A percentile compares a stretch with the other conserved stretches of the same genome.
Evolutionary conservation across 805 yeast species (phyloP).

Genomic region (Saccharomycopsis javanensis): DNA sequence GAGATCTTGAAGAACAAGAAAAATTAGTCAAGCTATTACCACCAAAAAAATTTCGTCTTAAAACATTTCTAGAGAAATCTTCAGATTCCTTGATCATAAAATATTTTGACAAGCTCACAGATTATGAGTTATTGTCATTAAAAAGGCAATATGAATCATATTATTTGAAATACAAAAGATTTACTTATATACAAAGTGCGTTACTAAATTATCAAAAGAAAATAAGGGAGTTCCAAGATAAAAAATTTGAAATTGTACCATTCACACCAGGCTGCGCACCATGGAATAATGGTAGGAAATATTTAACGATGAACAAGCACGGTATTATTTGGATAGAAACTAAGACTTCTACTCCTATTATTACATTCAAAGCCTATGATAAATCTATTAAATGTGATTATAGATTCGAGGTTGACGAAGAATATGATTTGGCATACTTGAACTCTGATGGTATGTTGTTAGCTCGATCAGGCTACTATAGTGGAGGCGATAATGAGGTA

Average conservation of each 20-base stretch:
- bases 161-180: conserved; percentile 3
- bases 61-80: conserved; percentile 13
- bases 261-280: conserved; percentile 16
- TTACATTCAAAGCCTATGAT: conserved; percentile 15
- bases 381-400: conserved; percentile 3
- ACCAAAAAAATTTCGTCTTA: conserved; percentile 14
- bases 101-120: neutral
- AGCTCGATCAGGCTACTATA: conserved; percentile 14
- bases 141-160: conserved; percentile 7
- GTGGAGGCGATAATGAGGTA: conserved; percentile 1
- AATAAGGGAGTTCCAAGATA: neutral
- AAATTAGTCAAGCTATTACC: conserved; percentile 14
- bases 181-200: neutral
- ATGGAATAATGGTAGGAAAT: conserved; percentile 17
- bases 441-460: conserved; percentile 9
- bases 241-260: conserved; percentile 11
- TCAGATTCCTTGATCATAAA: neutral
- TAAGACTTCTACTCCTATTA: conserved; percentile 15
- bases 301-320: conserved; percentile 13
- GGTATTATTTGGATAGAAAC: conserved; percentile 19
- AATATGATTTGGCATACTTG: conserved; percentile 15
- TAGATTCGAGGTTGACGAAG: conserved; percentile 14
- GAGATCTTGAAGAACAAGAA: conserved; percentile 11
- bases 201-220: conserved; percentile 5
- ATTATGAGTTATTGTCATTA: neutral